Percentiles rank a stretch among this genome's conserved stretches.
phyloP scores from a whole-genome alignment of 352 stramenopile genomes.

The Globisporangium paddicum region DNA sequence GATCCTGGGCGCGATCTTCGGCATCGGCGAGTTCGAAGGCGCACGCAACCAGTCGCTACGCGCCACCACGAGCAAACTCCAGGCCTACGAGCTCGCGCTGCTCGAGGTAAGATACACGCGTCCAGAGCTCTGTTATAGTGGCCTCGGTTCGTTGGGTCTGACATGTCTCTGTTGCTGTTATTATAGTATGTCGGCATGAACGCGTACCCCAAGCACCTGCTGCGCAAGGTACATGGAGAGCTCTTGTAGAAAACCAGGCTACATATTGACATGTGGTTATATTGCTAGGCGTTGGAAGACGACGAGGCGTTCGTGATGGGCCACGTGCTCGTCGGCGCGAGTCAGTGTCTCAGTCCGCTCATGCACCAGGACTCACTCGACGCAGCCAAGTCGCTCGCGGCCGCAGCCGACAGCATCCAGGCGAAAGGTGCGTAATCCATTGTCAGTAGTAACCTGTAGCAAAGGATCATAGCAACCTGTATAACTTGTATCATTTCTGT shows the following conservation, averaged over 20 bases:
- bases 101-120: conserved; percentile 36
- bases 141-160: too few species aligned
- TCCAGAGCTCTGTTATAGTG: too few species aligned
- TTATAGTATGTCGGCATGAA: conserved; percentile 85
- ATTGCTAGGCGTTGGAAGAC: conserved; percentile 36
- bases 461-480: too few species aligned
- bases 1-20: conserved; percentile 69
- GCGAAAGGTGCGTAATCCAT: conserved; percentile 28
- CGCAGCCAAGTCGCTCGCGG: conserved; percentile 25
- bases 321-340: conserved; percentile 75
- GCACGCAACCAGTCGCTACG: conserved; percentile 52
- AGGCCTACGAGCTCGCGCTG: conserved; percentile 67
- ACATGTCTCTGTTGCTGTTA: too few species aligned
- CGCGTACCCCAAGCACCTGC: conserved; percentile 64
- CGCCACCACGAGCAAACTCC: conserved; percentile 53
- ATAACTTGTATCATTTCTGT: too few species aligned
- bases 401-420: conserved; percentile 30
- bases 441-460: too few species aligned
- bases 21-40: conserved; percentile 78
- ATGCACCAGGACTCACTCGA: conserved; percentile 66
- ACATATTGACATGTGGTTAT: not conserved
- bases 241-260: too few species aligned
- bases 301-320: conserved; percentile 76
- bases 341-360: conserved; percentile 58
- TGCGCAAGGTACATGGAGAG: conserved; percentile 36